Base-by-base conservation (phyloP, 23 red algal genomes). In the Gracilariopsis chorda region DNA sequence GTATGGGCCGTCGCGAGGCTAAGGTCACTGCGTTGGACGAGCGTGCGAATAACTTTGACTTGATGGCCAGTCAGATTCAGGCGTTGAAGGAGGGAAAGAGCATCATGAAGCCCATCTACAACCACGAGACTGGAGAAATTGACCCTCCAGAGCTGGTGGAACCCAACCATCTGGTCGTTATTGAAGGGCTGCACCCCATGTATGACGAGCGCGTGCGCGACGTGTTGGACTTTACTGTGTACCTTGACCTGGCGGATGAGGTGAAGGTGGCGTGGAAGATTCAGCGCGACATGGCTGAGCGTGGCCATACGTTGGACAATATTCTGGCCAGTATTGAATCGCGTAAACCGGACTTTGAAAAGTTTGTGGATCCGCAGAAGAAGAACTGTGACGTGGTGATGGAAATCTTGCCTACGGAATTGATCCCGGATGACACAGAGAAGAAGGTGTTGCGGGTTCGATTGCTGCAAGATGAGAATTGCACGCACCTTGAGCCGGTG, bases 41-140 rank as follows among this genome's bases (percentile, higher is more conserved):
- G 37, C 61, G 43, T 17, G 92, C 92, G 17, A 94, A 98, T 75
- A 98, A 98, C 75, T 98, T 98, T 90, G 88, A 95, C 33, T 80
- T 98, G 57, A 98, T 98, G 96, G 84, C 80, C 51, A 80, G 87
- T 69, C 93, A 95, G 94, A 32, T 95, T 4, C 83, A 92, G 61
- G 96, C 96, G n/a, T 73, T 98, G 46, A 98, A 98, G 84, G 93
- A 98, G 58, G 96, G 96, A 9, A 80, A 90, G 69, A 83, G 87
- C 33, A 91, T 98, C 64, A 95, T 95, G 92, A 98, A 98, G 82
- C 96, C 96, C n/a, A 98, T 98, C 48, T 98, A 98, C 92, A 98
- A 98, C 70, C 96, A 98, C 61, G 93, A 98, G 37, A 98, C 96
- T 1, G 96, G 96, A 1, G 51, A 91, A n/a, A 95, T 95, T 60